Base-by-base conservation (phyloP, 805 yeast species). In the Tetrapisispora pingtungensis region DNA sequence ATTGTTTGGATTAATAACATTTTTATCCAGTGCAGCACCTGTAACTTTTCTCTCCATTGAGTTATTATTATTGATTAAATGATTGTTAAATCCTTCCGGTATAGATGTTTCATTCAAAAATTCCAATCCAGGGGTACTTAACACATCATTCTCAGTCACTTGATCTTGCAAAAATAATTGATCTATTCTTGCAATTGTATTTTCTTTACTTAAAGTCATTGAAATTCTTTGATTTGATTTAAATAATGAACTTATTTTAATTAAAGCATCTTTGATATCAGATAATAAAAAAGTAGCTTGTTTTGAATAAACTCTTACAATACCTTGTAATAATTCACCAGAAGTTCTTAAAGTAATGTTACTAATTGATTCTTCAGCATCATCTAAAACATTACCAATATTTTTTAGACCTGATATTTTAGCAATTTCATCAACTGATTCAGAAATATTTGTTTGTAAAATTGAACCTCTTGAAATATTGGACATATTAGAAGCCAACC, bases 401-500 rank as follows among this genome's bases (percentile, higher is more conserved):
- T 28, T 31, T n/a, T 18, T 36, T 33, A 52, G 47, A 1, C 61
- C 63, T 4, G 70, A 60, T 5, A 75, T 70, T 41, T 65, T 67
- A 35, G 75, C 79, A 52, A 84, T 78, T 19, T 84, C 87, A 48
- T 72, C 69, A 26, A 82, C 75, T 15, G 89, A 81, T 47, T 78
- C 74, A 13, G 74, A 59, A 46, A 89, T 80, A 53, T 84, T 76
- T 13, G 96, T 81, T 53, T 75, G 80, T 40, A 86, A 68, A 37
- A 78, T 77, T 53, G 88, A 95, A 40, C 50, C 52, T 43, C 54
- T 55, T 17, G 63, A 51, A 14, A 59, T 36, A 32, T 51, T 59
- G 5, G 60, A 50, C 64, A 88, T 73, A 58, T 85, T 88, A 18
- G 96, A 90, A 10, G 96, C 96, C 39, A 88, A 70, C 96, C 96